Evolutionary conservation across 2,329 filamentous ascomycete genomes (phyloP), one percentile per base, ranked within the genome.

Genomic region (Alternaria consortialis): DNA sequence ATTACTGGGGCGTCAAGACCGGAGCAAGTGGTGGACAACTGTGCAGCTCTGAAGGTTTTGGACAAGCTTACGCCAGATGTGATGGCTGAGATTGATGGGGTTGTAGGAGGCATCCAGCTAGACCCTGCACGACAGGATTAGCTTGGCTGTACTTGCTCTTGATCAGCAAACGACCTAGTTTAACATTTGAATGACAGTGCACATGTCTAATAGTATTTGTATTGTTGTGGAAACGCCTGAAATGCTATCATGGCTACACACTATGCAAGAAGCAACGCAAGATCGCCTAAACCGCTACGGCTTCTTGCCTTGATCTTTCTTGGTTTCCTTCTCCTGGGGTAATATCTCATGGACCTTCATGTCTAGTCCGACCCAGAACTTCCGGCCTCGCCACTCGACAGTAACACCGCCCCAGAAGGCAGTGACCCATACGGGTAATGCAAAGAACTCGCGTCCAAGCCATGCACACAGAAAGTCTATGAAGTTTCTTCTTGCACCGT

Each of bases 361-460:
- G 76, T 98, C 91, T 68, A 92, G 85, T 1, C 90, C 88, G 1
- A 98, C 94, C 70, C 86, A 87, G 76, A 98, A 98, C 29, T 83
- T 86, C 72, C 89, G 90, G 0, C 94, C 94, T 56, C 95, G 84
- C 96, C 95, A 99, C 53, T 87, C 87, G 0, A 99, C 92, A 0
- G 89, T 94, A 2, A 91, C 88, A 0, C 95, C 95, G n/a, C 94
- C 90, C 69, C 92, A 87, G 20, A 97, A 91, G 1, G 95, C 95
- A 87, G 90, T 93, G 0, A 88, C 82, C 95, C 95, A 99, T 60
- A 99, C 90, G 0, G 94, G 94, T 46, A 97, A 82, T 0, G 95
- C 94, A 8, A 97, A 83, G 0, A 87, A 66, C 79, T 99, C 95
- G 32, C 95, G 85, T 0, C 91, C 93, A 0, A 97, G 69, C 95